phyloP scores from a whole-genome alignment of 2,329 filamentous ascomycete species.

The Colletotrichum magnum region DNA sequence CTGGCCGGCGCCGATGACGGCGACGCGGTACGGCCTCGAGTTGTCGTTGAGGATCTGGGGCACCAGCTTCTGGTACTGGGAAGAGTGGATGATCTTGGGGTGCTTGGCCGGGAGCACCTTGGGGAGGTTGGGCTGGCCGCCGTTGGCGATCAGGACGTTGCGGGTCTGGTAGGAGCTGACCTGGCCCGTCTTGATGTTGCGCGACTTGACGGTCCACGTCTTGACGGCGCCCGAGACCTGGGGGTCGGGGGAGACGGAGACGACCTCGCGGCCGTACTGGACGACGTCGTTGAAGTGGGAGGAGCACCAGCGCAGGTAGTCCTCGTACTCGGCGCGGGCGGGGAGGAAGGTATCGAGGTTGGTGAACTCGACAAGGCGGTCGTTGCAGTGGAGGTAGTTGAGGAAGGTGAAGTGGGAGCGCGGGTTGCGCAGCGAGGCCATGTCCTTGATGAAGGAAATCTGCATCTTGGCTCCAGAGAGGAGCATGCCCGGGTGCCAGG shows the following conservation, averaged over 20 bases:
- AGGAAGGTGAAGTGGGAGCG: slow-evolving; percentile 94
- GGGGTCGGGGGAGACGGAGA: slow-evolving; percentile 73
- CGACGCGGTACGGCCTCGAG: slow-evolving; percentile 77
- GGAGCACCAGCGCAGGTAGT: slow-evolving; percentile 95
- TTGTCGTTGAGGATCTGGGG: slow-evolving; percentile 71
- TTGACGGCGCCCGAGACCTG: slow-evolving; percentile 64
- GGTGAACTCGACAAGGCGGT: slow-evolving; percentile 88
- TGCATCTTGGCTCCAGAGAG: slow-evolving; percentile 96
- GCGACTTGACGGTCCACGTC: slow-evolving; percentile 77
- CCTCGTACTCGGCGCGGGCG: slow-evolving; percentile 89
- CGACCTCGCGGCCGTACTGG: slow-evolving; percentile 82
- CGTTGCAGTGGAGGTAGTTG: slow-evolving; percentile 89
- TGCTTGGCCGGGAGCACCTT: slow-evolving; percentile 77
- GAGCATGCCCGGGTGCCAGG: slow-evolving; percentile 97
- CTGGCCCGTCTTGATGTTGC: slow-evolving; percentile 70
- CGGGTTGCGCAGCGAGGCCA: slow-evolving; percentile 90
- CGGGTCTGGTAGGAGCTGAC: slow-evolving; percentile 68
- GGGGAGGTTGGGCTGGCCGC: slow-evolving; percentile 78
- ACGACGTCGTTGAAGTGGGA: slow-evolving; percentile 81
- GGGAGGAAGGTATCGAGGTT: slow-evolving; percentile 93
- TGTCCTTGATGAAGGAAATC: slow-evolving; percentile 96
- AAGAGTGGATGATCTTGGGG: slow-evolving; percentile 87
- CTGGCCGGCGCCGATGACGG: slow-evolving; percentile 90
- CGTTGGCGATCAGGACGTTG: slow-evolving; percentile 74
- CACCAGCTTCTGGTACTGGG: slow-evolving; percentile 80